These are phyloP conservation scores for Lathyrus sativus DNA, from an alignment of 306 rosid species.

Conservation along the genomic window DNA sequence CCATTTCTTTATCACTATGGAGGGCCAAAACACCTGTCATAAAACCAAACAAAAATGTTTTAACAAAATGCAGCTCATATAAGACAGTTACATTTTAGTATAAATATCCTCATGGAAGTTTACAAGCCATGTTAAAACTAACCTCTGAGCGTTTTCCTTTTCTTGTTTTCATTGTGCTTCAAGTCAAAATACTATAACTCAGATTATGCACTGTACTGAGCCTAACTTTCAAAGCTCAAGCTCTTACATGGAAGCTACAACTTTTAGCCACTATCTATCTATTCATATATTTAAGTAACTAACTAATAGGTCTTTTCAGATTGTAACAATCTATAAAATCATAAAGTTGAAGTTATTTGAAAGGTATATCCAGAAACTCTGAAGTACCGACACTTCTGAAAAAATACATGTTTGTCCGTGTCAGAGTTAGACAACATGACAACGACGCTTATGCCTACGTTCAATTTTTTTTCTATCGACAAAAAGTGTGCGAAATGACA, in stretches of 20 bases:
- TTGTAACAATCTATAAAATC: not conserved
- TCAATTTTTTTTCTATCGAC: too few species aligned
- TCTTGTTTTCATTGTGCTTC: conserved; percentile 55
- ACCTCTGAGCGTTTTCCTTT: conserved; percentile 85
- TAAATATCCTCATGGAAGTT: conserved; percentile 12
- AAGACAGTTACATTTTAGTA: not conserved
- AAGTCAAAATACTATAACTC: conserved; percentile 39
- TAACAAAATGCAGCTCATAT: conserved; percentile 20
- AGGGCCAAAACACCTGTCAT: conserved; percentile 90
- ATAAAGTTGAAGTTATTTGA: not conserved
- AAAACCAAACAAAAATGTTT: conserved; percentile 30
- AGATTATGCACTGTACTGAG: conserved; percentile 28
- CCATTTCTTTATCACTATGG: conserved; percentile 93
- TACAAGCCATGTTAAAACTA: conserved; percentile 35
- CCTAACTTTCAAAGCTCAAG: conserved; percentile 36
- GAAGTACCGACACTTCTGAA: too few species aligned
- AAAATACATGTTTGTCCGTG: too few species aligned
- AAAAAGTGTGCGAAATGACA: conserved; percentile 33
- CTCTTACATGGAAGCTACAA: conserved; percentile 52
- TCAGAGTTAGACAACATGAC: too few species aligned
- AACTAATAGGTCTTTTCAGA: not conserved
- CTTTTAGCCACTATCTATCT: conserved; percentile 31
- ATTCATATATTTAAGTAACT: too few species aligned
- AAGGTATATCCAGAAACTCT: too few species aligned
- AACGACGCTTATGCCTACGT: too few species aligned